Evolutionary conservation across 1,284 basidiomycete species (phyloP), one percentile per base, ranked within the genome.

Genomic region (Trametes sp.): DNA sequence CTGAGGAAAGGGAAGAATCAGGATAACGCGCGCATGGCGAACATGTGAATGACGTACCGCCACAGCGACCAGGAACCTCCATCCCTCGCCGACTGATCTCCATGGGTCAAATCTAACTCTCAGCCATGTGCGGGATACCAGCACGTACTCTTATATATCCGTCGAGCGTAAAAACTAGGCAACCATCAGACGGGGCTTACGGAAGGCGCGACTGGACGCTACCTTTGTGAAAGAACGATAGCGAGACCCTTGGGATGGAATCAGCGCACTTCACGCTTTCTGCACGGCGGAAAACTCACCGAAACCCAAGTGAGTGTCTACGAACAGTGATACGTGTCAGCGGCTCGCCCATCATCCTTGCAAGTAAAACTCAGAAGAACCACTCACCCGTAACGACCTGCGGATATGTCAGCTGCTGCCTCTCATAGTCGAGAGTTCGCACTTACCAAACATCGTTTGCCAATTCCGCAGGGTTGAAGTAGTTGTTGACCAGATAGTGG

Each of bases 241-340:
- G 50, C 24, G 33, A 52, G 31, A 24, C 50, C 50, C 50, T 52
- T 4, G n/a, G 5, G 31, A 23, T 11, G 35, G 41, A 19, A 6
- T 51, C 8, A 51, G 29, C 49, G 10, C 31, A 9, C 48, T 4
- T 11, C n/a, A 21, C 6, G 16, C 28, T 21, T 29, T 2, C 9
- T 4, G 8, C 16, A 49, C 1, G 10, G 13, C 6, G 3, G n/a
- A 2, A 21, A 33, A 49, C 33, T 52, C 33, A 52, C 50, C 33
- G 50, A 52, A 36, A 52, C 33, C 50, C 50, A 52, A 9, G 50
- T 52, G 8, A 52, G 50, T 13, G 50, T 52, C 50, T 52, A 21
- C 11, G 14, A 16, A 6, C 21, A 6, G 35, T 26, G 10, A 38
- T n/a, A n/a, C n/a, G n/a, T n/a, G n/a, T n/a, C n/a, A n/a, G n/a